Base-by-base conservation (phyloP, 768 basidiomycete species). In the Hygrophoropsis aurantiaca region DNA sequence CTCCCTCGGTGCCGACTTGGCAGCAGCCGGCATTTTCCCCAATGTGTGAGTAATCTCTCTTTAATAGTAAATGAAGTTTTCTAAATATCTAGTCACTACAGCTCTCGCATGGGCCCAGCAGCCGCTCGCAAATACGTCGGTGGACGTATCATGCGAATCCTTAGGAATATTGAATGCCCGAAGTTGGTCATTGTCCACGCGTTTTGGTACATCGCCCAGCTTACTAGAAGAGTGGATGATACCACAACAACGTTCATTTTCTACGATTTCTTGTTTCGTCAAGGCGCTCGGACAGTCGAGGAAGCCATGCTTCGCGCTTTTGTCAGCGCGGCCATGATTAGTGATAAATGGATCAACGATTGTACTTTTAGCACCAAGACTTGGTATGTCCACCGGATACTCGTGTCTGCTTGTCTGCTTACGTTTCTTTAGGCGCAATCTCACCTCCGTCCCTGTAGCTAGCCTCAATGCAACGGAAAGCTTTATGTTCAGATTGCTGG, bases 281-380 rank as follows among this genome's bases (percentile, higher is more conserved):
- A 60, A 24, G 63, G 69, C 16, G 45, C 57, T 7, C 50, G 49
- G 21, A 39, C 55, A 27, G 56, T 52, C 11, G 67, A 69, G 42
- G 68, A 68, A 11, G 66, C 69, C 35, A 57, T 71, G 66, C 54
- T 69, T 44, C 65, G 58, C 23, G 51, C 59, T 13, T 71, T 69
- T 39, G 51, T 68, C 32, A 35, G 51, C 19, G 71, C 64, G 42
- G 65, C 70, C 20, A 69, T 71, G 62, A 56, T 69, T 40, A 51
- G 60, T 5, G 67, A 69, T 36, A 69, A 69, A 44, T 52, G 58
- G 8, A 47, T 71, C 20, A 69, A 69, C 11, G 70, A 69, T 20
- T 40, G 40, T 26, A 53, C 59, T 3, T 62, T 69, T 42, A 46
- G 65, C 15, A 51, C 58, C n/a, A 69, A 46, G 18, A 49, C 50